Base-by-base conservation (phyloP, 768 basidiomycete genomes). In the Tylopilus rubrobrunneus region DNA sequence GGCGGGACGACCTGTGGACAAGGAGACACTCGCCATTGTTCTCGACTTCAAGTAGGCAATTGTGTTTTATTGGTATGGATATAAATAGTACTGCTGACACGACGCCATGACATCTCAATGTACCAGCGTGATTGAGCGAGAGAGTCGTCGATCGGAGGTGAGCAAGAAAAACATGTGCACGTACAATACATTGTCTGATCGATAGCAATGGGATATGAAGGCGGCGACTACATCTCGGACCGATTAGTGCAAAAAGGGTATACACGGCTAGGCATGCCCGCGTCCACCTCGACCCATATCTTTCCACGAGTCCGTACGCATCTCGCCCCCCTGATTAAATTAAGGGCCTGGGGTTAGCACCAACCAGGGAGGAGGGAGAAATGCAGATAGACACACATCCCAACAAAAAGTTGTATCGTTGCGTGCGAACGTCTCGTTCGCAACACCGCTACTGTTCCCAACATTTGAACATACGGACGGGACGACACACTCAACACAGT, bases 31-130 rank as follows among this genome's bases (percentile, higher is more conserved):
- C 23, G 56, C 52, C 7, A 25, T 55, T 31, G 51, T 64, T 14
- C 4, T 31, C 21, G 59, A 64, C 48, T 47, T 65, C 23, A 45
- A 49, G 31, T 66, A 52, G 34, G 3, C 14, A 19, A 10, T 7
- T 39, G n/a, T 5, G 3, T 9, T 6, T 4, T 28, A 11, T 19
- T 11, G 14, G 28, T 12, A 11, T 7, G 52, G 14, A 31, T 28
- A 27, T 42, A 34, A 25, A 25, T 14, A 37, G 14, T 4, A 37
- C 36, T 14, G 10, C 34, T 17, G 36, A 37, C 36, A 6, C 34
- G 14, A 36, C 17, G 2, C 36, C 36, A 5, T 9, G 3, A 15
- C 5, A 15, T 37, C 36, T 15, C n/a, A 11, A 19, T 39, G n/a
- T n/a, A 10, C 7, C 37, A 15, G 34, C 14, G 34, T 34, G 11